phyloP scores from a whole-genome alignment of 495 filamentous ascomycete species.

The Clohesyomyces aquaticus region DNA sequence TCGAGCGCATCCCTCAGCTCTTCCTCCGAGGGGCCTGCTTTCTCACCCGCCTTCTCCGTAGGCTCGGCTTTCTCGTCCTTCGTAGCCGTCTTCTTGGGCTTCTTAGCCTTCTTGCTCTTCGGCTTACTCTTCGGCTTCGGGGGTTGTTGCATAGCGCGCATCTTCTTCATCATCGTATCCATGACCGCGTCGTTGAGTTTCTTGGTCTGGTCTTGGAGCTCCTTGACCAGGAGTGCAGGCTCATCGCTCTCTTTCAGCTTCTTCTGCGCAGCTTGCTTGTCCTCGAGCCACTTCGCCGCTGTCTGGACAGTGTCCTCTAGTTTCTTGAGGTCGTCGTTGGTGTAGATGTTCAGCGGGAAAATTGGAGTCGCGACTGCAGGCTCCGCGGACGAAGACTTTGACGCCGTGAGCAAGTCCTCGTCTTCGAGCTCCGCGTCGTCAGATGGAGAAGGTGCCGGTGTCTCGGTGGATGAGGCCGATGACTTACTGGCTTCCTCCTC shows the following conservation, averaged over 20 bases:
- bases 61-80: slow-evolving; percentile 39
- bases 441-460: slow-evolving; percentile 37
- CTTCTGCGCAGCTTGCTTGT: slow-evolving; percentile 67
- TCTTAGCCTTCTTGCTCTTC: slow-evolving; percentile 45
- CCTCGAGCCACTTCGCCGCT: slow-evolving; percentile 66
- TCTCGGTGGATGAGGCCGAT: slow-evolving; percentile 48
- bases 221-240: slow-evolving; percentile 68
- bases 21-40: slow-evolving; percentile 16
- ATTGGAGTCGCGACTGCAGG: slow-evolving; percentile 47
- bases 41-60: neutral
- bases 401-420: slow-evolving; percentile 36
- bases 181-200: slow-evolving; percentile 67
- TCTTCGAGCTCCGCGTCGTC: slow-evolving; percentile 65
- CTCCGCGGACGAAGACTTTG: slow-evolving; percentile 48
- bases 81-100: slow-evolving; percentile 46
- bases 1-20: slow-evolving; percentile 36
- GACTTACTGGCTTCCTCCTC: slow-evolving; percentile 48
- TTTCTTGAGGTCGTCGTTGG: slow-evolving; percentile 63
- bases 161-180: slow-evolving; percentile 72
- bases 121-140: slow-evolving; percentile 52
- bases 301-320: slow-evolving; percentile 54
- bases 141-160: slow-evolving; percentile 58
- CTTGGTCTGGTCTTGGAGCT: slow-evolving; percentile 61
- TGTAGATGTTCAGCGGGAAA: slow-evolving; percentile 60
- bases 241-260: slow-evolving; percentile 69